A percentile compares a stretch with the other conserved stretches of the same genome.
Evolutionary conservation across 345 rosid species (phyloP).

Genomic region (Turnera subulata): DNA sequence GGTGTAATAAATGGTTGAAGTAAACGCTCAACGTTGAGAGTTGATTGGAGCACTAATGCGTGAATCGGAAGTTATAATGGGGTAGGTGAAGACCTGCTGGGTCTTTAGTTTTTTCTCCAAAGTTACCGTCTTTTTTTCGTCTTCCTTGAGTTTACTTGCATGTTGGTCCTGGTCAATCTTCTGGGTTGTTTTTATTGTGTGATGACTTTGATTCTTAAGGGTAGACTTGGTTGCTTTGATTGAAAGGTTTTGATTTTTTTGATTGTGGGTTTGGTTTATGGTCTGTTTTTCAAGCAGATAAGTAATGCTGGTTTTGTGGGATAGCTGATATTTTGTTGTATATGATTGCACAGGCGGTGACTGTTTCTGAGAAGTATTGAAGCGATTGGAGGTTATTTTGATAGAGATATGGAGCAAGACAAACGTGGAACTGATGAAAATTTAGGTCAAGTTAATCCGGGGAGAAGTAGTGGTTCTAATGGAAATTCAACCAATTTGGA

Average conservation of each 20-base stretch:
- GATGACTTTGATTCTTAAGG: background rate
- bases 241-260: background rate
- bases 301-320: background rate
- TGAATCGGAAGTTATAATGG: slow-evolving; percentile 7
- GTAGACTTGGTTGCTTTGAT: background rate
- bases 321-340: background rate
- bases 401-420: background rate
- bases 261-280: background rate
- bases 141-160: background rate
- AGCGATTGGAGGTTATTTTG: slow-evolving; percentile 1
- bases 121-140: slow-evolving; percentile 2
- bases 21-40: too few relatives aligned
- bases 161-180: background rate
- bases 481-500: slow-evolving; percentile 2
- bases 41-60: too few relatives aligned
- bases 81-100: slow-evolving; percentile 10
- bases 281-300: background rate
- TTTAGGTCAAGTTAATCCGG: background rate
- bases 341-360: slow-evolving; percentile 13
- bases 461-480: background rate
- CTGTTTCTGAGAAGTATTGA: slow-evolving; percentile 22
- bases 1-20: too few relatives aligned
- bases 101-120: slow-evolving; percentile 1
- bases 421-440: background rate
- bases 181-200: background rate